phyloP scores from a whole-genome alignment of 1,284 basidiomycete species.

The Omphalotus olearius region DNA sequence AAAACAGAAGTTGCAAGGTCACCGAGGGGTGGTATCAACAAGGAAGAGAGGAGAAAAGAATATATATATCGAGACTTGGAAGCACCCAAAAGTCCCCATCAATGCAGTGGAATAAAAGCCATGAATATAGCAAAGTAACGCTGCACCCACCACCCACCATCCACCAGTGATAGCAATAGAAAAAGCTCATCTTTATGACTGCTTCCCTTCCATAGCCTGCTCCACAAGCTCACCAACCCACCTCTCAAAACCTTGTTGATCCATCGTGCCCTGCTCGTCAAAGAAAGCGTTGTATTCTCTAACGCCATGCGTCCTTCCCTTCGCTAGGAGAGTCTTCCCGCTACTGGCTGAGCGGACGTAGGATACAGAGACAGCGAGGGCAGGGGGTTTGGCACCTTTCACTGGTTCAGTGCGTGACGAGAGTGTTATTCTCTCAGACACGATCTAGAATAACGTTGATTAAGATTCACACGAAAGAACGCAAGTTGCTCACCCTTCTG shows the following conservation, averaged over 20 bases:
- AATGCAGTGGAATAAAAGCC: too few species aligned
- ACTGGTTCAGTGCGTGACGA: constrained; percentile 59
- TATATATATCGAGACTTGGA: too few species aligned
- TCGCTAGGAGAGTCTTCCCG: constrained; percentile 72
- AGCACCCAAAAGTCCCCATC: too few species aligned
- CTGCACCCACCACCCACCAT: too few species aligned
- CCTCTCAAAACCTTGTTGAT: constrained; percentile 63
- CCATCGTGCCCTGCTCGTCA: constrained; percentile 65
- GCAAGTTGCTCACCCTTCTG: constrained; percentile 52
- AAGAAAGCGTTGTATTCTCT: constrained; percentile 66
- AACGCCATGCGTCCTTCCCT: constrained; percentile 49
- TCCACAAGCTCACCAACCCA: constrained; percentile 73
- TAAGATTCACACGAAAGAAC: constrained; percentile 3
- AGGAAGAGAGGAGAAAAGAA: too few species aligned
- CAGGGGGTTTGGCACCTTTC: constrained; percentile 40
- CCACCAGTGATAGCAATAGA: too few species aligned
- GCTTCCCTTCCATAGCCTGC: constrained; percentile 52
- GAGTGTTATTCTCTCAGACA: constrained; percentile 77
- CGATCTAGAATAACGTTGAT: constrained; percentile 48
- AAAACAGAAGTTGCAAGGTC: too few species aligned
- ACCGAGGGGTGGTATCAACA: too few species aligned
- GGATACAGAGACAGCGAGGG: constrained; percentile 57
- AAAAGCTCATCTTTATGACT: constrained; percentile 17
- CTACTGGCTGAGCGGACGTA: constrained; percentile 73
- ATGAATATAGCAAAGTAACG: too few species aligned